Evolutionary conservation across 2,329 filamentous ascomycete species (phyloP).

Genomic region (Fusarium pseudonygamai): DNA sequence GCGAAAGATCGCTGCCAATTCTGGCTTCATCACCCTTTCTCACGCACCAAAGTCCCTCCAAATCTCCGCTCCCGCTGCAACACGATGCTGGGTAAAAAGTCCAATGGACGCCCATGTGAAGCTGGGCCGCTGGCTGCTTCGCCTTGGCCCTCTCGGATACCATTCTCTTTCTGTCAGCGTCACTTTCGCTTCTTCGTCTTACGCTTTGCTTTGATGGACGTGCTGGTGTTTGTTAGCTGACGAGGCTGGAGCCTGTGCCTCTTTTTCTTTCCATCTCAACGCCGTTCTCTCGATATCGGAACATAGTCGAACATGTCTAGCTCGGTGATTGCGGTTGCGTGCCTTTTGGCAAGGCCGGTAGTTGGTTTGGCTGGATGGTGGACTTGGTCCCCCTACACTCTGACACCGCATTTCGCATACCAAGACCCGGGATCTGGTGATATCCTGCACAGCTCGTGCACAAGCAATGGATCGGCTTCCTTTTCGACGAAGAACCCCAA

Average conservation of each 20-base stretch:
- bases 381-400: constrained; percentile 19
- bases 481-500: constrained; percentile 26
- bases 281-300: neutral
- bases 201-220: constrained; percentile 4
- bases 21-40: neutral
- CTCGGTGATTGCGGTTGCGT: neutral
- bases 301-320: constrained; percentile 1
- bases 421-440: constrained; percentile 33
- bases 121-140: neutral
- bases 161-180: neutral
- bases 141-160: neutral
- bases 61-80: neutral
- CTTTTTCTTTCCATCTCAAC: neutral
- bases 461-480: constrained; percentile 25
- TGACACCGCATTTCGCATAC: constrained; percentile 35
- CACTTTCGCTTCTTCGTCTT: neutral
- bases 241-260: neutral
- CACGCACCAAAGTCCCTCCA: constrained; percentile 4
- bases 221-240: neutral
- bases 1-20: constrained; percentile 11
- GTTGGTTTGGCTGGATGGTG: constrained; percentile 33
- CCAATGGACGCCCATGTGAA: neutral
- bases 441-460: constrained; percentile 33
- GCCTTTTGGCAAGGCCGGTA: constrained; percentile 11
- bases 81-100: neutral